Conservation (phyloP, 176 grass and related monocot genomes). For the Zoysia japonica region DNA sequence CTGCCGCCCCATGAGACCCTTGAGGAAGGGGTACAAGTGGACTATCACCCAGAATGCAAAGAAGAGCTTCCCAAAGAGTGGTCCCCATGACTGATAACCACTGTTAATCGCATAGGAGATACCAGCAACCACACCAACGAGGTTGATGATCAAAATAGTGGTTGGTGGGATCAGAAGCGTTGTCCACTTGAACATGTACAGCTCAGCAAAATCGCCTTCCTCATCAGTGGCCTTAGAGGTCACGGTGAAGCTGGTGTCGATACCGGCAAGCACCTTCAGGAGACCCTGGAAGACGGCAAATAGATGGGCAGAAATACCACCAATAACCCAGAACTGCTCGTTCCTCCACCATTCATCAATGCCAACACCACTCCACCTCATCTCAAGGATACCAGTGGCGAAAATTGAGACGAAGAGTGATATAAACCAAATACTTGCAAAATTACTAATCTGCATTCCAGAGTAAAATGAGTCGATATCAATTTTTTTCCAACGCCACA, state of each 20-base stretch:
- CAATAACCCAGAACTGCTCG: slow-evolving; percentile 81
- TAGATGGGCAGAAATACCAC: slow-evolving; percentile 69
- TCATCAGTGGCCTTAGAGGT: slow-evolving; percentile 77
- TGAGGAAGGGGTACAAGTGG: slow-evolving; percentile 77
- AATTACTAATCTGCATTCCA: slow-evolving; percentile 70
- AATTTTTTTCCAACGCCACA: neutral
- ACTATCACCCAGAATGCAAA: slow-evolving; percentile 76
- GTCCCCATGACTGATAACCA: slow-evolving; percentile 76
- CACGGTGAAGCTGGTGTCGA: slow-evolving; percentile 77
- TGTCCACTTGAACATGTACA: slow-evolving; percentile 84
- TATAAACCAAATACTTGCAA: slow-evolving; percentile 83
- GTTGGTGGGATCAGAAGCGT: slow-evolving; percentile 76
- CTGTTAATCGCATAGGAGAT: slow-evolving; percentile 79
- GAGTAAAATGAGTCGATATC: neutral
- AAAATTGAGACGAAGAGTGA: slow-evolving; percentile 82
- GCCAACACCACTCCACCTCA: slow-evolving; percentile 84
- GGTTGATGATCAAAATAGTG: slow-evolving; percentile 71
- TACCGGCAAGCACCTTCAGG: slow-evolving; percentile 69
- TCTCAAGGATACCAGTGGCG: slow-evolving; percentile 79
- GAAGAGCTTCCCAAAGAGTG: slow-evolving; percentile 77
- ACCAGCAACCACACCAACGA: slow-evolving; percentile 65
- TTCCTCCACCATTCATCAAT: slow-evolving; percentile 89
- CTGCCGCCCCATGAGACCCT: slow-evolving; percentile 74
- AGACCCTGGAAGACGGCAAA: slow-evolving; percentile 78
- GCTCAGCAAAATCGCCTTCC: slow-evolving; percentile 62